Base-by-base conservation (phyloP, 352 stramenopile genomes). In the Thraustotheca clavata region DNA sequence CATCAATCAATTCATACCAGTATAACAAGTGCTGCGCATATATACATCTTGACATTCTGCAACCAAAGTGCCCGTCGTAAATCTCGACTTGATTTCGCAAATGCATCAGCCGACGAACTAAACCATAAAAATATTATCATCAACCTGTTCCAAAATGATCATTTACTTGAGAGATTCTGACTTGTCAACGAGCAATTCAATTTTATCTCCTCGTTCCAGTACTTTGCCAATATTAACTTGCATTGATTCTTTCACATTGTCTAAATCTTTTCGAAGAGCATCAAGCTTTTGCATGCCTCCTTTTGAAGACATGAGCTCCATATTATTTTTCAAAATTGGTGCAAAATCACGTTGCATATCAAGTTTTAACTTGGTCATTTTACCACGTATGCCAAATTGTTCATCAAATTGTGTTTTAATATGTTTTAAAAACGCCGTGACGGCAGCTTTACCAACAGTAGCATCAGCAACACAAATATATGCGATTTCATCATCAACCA, bases 41-140 rank as follows among this genome's bases (percentile, higher is more conserved):
- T 82, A 60, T 80, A 92, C 82, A 93, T 87, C 71, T 94, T 94
- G 31, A 94, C 69, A 50, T 94, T 94, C 67, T 94, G 78, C 72
- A 85, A 79, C 86, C 86, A 94, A 29, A 94, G 66, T 43, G 89
- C 79, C 24, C 83, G 83, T 7, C 83, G 86, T 5, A 94, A 73
- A 55, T 74, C 87, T 49, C 73, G 80, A 60, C 83, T 94, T n/a
- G 83, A 89, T 59, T 93, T 76, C 20, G 83, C 83, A 70, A 94
- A 94, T 2, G 80, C 81, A 31, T 83, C 71, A 0, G 85, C 90
- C 49, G 90, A 85, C 27, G 81, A 89, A 54, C 85, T 94, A 52
- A 2, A 33, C n/a, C 11, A 33, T 16, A 46, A 22, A 3, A 4
- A 47, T 4, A 62, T 20, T 38, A 18, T 41, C 18, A 33, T 43